Evolutionary conservation across 2,329 filamentous ascomycete species (phyloP).

Genomic region (Curvularia sp.): DNA sequence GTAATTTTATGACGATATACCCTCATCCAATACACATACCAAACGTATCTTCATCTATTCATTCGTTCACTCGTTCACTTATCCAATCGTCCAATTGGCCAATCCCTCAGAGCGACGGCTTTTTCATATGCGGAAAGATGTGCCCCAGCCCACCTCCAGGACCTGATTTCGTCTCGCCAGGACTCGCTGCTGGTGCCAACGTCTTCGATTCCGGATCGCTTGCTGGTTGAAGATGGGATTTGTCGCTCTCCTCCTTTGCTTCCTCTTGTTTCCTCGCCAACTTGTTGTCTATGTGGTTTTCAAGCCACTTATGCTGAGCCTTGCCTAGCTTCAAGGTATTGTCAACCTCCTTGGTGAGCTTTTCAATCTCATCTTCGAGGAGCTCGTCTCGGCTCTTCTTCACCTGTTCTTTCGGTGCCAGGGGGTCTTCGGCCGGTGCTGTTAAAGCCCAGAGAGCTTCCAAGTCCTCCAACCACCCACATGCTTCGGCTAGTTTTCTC

Average conservation of each 20-base stretch:
- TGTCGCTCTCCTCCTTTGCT: neutral
- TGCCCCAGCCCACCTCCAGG: conserved; percentile 31
- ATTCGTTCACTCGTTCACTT: neutral
- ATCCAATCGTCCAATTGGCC: too few species aligned
- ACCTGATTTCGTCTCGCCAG: conserved; percentile 6
- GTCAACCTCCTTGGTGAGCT: conserved; percentile 65
- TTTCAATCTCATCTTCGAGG: conserved; percentile 64
- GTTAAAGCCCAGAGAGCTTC: conserved; percentile 75
- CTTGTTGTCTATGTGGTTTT: conserved; percentile 42
- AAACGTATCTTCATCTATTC: neutral
- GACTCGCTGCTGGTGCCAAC: conserved; percentile 17
- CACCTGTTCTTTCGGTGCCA: conserved; percentile 41
- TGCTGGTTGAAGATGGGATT: conserved; percentile 11
- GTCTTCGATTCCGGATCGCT: conserved; percentile 13
- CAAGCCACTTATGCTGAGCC: conserved; percentile 44
- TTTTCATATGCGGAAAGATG: conserved; percentile 42
- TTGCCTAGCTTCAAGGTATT: conserved; percentile 54
- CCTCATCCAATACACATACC: conserved; percentile 1
- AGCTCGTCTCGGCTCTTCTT: conserved; percentile 61
- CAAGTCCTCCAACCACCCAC: conserved; percentile 87
- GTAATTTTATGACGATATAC: conserved; percentile 8
- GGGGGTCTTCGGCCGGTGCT: conserved; percentile 54
- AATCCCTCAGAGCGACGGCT: conserved; percentile 54
- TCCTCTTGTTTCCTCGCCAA: conserved; percentile 27
- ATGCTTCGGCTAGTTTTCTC: conserved; percentile 74